Base-by-base conservation (phyloP, 805 yeast genomes). In the Jamesozyma piceae region DNA sequence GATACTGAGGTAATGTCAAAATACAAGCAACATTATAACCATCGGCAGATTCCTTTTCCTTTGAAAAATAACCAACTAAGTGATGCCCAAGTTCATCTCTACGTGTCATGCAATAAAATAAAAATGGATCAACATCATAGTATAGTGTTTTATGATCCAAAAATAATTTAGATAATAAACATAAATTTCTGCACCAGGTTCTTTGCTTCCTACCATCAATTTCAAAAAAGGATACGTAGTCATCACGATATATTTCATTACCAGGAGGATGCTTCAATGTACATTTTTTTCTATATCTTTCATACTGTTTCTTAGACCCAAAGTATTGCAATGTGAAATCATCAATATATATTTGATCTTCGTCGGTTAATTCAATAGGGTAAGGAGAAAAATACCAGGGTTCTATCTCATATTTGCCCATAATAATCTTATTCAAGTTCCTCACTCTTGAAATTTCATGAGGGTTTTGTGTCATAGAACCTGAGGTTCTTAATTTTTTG, bases 341-440 rank as follows among this genome's bases (percentile, higher is more conserved):
- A 64, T 95, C 92, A 37, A 92, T 82, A 60, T 82, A 92, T 20
- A 92, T 75, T 43, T 75, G 80, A 60, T 90, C 97, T 50, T 82
- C 92, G 54, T 92, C 97, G 0, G 97, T 87, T 43, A 88, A 72
- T 59, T 92, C 98, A 14, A 87, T 72, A 0, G 99, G 99, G 61
- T 92, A 92, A 1, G 99, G 97, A 1, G 95, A 84, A 57, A 92
- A 92, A 64, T 92, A 92, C 99, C 99, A 92, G 2, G 99, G 98
- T 61, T 92, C 99, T 41, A 92, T 87, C 52, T 84, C 83, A 62
- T 80, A 87, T 49, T 82, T 82, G 1, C 98, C 99, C 65, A 92
- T 77, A 3, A 86, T 81, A 4, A 92, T 77, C 42, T 76, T 73
- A 37, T 75, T 71, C 48, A 92, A 71, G 58, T 92, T 92, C 51